These are phyloP conservation scores for Globisporangium nagaii DNA, from an alignment of 352 stramenopile species.

Conservation along the genomic window DNA sequence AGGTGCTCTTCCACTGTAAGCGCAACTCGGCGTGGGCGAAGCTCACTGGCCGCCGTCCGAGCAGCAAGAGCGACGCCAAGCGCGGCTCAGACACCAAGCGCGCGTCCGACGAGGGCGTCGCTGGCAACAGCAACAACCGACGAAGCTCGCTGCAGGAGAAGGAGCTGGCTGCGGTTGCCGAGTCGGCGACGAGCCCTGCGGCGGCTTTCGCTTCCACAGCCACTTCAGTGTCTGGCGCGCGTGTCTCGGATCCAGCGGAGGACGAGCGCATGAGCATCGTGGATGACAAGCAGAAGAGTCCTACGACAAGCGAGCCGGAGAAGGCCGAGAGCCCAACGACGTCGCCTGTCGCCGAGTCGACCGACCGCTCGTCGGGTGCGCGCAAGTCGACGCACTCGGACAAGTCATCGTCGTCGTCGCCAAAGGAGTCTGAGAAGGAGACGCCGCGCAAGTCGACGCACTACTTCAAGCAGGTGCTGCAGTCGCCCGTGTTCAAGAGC, in stretches of 20 bases:
- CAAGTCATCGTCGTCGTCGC: slow-evolving; percentile 10
- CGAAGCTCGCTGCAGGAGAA: slow-evolving; percentile 20
- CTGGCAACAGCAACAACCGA: slow-evolving; percentile 15
- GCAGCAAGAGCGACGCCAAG: slow-evolving; percentile 26
- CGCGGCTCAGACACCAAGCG: slow-evolving; percentile 22
- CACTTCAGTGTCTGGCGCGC: background rate
- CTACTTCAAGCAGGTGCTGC: slow-evolving; percentile 84
- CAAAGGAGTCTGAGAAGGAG: slow-evolving; percentile 19
- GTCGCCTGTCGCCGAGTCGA: slow-evolving; percentile 12
- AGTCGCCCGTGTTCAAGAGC: slow-evolving; percentile 78
- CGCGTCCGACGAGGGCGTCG: slow-evolving; percentile 4
- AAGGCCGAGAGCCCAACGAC: slow-evolving; percentile 9
- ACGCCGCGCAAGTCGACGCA: slow-evolving; percentile 53
- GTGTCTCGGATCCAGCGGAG: slow-evolving; percentile 1
- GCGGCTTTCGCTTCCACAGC: background rate
- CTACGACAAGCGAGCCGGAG: background rate
- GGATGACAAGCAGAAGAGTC: slow-evolving; percentile 9
- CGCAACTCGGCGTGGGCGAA: slow-evolving; percentile 54
- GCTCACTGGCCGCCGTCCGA: slow-evolving; percentile 36
- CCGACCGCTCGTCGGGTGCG: slow-evolving; percentile 5
- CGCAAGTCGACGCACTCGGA: slow-evolving; percentile 9
- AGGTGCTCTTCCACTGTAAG: slow-evolving; percentile 71
- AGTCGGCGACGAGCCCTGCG: background rate
- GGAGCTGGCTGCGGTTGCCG: background rate
- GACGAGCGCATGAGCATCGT: slow-evolving; percentile 1